phyloP scores from a whole-genome alignment of 495 filamentous ascomycete genomes.

The Aspergillus nidulans region DNA sequence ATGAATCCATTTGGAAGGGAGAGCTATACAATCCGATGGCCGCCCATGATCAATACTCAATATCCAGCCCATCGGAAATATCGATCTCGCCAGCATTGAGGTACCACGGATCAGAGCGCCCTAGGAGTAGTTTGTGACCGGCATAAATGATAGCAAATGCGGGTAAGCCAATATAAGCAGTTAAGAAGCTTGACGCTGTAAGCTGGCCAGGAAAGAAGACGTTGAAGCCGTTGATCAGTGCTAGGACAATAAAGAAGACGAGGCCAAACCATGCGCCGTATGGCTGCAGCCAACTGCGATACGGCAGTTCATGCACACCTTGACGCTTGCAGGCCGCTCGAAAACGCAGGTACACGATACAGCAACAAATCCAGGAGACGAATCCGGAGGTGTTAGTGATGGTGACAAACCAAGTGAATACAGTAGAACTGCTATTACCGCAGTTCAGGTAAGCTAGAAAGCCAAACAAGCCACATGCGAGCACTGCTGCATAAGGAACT shows the following conservation, averaged over 20 bases:
- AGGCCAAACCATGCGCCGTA: neutral
- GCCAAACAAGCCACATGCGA: conserved; percentile 12
- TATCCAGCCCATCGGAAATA: neutral
- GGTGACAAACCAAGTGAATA: conserved; percentile 49
- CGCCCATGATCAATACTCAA: too few relatives aligned
- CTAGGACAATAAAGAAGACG: neutral
- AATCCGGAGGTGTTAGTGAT: conserved; percentile 49
- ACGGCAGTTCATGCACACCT: neutral
- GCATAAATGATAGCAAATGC: neutral
- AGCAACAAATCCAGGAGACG: conserved; percentile 32
- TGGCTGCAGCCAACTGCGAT: neutral
- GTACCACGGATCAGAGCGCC: too few relatives aligned
- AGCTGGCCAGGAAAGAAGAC: conserved; percentile 51
- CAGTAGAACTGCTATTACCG: conserved; percentile 1
- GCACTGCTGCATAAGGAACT: conserved; percentile 35
- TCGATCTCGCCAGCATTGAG: too few relatives aligned
- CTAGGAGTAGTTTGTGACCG: neutral
- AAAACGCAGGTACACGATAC: neutral
- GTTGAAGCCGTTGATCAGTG: conserved; percentile 32
- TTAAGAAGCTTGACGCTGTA: conserved; percentile 41
- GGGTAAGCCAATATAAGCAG: conserved; percentile 46
- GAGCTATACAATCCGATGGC: too few relatives aligned
- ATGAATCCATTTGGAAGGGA: too few relatives aligned
- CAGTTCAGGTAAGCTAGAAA: conserved; percentile 24
- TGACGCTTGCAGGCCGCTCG: neutral